Percentiles rank a stretch among this genome's conserved stretches.
These are phyloP conservation scores for Alternaria gansuensis DNA, from an alignment of 2,329 filamentous ascomycete genomes.

Conservation along the genomic window DNA sequence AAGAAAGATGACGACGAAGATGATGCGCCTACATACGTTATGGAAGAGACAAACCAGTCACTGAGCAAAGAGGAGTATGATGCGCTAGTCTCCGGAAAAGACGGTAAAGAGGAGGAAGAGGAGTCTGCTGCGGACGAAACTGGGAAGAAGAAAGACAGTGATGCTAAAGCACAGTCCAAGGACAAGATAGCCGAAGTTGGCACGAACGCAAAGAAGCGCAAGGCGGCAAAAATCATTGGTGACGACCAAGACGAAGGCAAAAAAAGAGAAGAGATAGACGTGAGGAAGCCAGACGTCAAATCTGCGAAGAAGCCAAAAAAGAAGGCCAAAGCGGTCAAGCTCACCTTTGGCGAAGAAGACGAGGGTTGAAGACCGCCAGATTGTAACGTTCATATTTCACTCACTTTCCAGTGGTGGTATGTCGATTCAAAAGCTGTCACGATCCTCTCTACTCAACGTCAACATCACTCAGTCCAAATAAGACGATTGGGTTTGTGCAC, in stretches of 20 bases:
- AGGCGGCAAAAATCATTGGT: conserved; percentile 49
- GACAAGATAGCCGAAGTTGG: conserved; percentile 49
- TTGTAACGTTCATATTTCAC: not conserved
- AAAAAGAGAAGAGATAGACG: conserved; percentile 21
- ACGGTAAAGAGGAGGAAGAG: conserved; percentile 24
- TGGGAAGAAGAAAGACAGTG: conserved; percentile 14
- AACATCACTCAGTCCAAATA: not conserved
- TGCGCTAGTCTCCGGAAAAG: conserved; percentile 51
- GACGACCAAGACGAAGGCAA: conserved; percentile 39
- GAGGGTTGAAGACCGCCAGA: conserved; percentile 31
- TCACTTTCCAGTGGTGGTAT: not conserved
- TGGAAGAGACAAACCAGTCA: conserved; percentile 74
- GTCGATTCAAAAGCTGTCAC: not conserved
- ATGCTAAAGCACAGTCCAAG: conserved; percentile 28
- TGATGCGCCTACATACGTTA: conserved; percentile 77
- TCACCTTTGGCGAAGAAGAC: conserved; percentile 51
- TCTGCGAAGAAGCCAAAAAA: conserved; percentile 47
- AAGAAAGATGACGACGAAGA: conserved; percentile 73
- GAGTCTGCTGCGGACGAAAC: conserved; percentile 17
- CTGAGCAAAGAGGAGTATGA: conserved; percentile 62
- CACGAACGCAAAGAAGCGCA: conserved; percentile 48
- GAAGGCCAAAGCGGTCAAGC: conserved; percentile 50
- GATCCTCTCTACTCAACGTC: not conserved
- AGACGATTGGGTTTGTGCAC: not conserved
- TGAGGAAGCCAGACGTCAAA: conserved; percentile 27